Percentiles rank a stretch among this genome's conserved stretches.
phyloP scores from a whole-genome alignment of 768 basidiomycete genomes.

The Psilocybe tampanensis region DNA sequence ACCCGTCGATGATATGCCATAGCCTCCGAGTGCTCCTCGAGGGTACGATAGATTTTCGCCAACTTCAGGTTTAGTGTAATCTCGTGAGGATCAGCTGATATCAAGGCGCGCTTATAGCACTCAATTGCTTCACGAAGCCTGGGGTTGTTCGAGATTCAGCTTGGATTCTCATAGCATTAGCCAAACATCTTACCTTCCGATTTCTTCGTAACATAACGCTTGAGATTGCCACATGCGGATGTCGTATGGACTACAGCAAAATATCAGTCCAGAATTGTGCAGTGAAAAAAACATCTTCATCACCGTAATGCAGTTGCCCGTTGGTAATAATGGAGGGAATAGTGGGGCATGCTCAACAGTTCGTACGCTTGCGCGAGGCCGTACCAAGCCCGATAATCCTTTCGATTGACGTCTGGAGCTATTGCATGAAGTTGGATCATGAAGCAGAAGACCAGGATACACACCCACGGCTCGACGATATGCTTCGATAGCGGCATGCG shows the following conservation, averaged over 20 bases:
- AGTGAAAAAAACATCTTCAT: background rate
- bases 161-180: background rate
- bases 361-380: conserved; percentile 98
- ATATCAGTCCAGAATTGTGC: too few relatives aligned
- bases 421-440: conserved; percentile 4
- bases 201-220: conserved; percentile 91
- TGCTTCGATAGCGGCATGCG: conserved; percentile 97
- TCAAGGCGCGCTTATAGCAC: conserved; percentile 88
- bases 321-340: conserved; percentile 95
- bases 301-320: conserved; percentile 92
- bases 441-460: conserved; percentile 22
- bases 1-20: conserved; percentile 82
- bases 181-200: conserved; percentile 60
- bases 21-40: conserved; percentile 70
- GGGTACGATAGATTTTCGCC: conserved; percentile 67
- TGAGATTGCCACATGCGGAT: conserved; percentile 96
- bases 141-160: conserved; percentile 7
- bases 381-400: conserved; percentile 98
- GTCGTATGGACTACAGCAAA: conserved; percentile 78
- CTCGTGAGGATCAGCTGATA: conserved; percentile 78
- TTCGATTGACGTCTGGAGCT: conserved; percentile 83
- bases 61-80: conserved; percentile 72
- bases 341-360: conserved; percentile 94
- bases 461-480: conserved; percentile 94
- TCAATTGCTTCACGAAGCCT: conserved; percentile 90